A percentile compares a stretch with the other conserved stretches of the same genome.
phyloP scores from a whole-genome alignment of 1,139 yeast genomes.

The Yamadazyma pseudoaaseri region DNA sequence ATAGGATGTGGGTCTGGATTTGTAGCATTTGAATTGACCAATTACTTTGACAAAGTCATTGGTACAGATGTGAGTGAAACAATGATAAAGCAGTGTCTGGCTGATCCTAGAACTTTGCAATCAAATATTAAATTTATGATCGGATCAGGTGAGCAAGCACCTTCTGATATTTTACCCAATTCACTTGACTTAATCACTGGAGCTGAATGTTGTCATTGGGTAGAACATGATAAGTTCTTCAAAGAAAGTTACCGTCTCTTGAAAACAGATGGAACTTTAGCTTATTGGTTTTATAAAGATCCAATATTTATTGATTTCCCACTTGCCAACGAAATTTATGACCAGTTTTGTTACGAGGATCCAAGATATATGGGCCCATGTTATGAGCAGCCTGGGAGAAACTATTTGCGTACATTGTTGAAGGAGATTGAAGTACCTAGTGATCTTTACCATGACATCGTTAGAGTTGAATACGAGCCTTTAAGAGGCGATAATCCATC shows the following conservation, averaged over 20 bases:
- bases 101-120: slow-evolving; percentile 6
- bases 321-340: slow-evolving; percentile 38
- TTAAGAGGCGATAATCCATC: slow-evolving; percentile 24
- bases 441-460: slow-evolving; percentile 38
- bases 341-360: slow-evolving; percentile 26
- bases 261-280: slow-evolving; percentile 61
- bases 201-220: slow-evolving; percentile 84
- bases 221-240: slow-evolving; percentile 55
- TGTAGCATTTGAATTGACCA: slow-evolving; percentile 56
- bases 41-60: slow-evolving; percentile 45
- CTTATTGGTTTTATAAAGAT: slow-evolving; percentile 80
- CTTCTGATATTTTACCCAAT: slow-evolving; percentile 18
- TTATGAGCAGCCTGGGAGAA: slow-evolving; percentile 77
- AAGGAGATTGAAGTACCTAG: slow-evolving; percentile 41
- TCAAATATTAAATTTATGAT: slow-evolving; percentile 7
- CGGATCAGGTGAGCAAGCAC: slow-evolving; percentile 10
- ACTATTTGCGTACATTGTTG: slow-evolving; percentile 45
- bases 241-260: slow-evolving; percentile 48
- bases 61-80: slow-evolving; percentile 68
- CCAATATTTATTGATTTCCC: slow-evolving; percentile 50
- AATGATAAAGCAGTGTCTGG: slow-evolving; percentile 57
- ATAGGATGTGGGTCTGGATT: slow-evolving; percentile 88
- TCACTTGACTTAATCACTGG: slow-evolving; percentile 64
- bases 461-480: slow-evolving; percentile 37
- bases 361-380: slow-evolving; percentile 56